Evolutionary conservation across 371 early-diverging fungal genomes (phyloP).

Genomic region (Mortierella sp.): DNA sequence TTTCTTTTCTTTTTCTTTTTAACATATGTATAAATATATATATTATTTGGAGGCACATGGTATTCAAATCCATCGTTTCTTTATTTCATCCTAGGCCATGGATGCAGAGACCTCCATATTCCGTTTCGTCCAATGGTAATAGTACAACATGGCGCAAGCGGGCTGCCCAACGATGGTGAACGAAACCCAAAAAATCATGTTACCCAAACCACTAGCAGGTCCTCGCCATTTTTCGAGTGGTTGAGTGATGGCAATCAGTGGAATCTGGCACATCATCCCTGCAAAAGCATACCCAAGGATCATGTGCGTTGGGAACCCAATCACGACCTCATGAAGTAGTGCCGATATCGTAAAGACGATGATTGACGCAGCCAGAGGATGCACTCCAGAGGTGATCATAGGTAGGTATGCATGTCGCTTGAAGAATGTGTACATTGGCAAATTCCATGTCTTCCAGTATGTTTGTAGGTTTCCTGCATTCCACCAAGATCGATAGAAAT

Average conservation of each 20-base stretch:
- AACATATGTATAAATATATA: no score
- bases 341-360: constrained; percentile 87
- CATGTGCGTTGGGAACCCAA: constrained; percentile 87
- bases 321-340: constrained; percentile 84
- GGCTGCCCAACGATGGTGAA: constrained; percentile 91
- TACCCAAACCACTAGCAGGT: constrained; percentile 85
- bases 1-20: no score
- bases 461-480: constrained; percentile 83
- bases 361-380: constrained; percentile 64
- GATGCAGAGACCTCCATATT: constrained; percentile 20
- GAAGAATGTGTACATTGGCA: constrained; percentile 86
- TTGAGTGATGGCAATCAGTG: constrained; percentile 80
- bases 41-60: no score
- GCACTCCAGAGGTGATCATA: constrained; percentile 62
- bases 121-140: constrained; percentile 76
- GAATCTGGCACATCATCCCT: constrained; percentile 92
- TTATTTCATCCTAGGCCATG: no score
- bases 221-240: constrained; percentile 76
- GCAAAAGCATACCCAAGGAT: constrained; percentile 86
- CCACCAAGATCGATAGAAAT: constrained; percentile 94
- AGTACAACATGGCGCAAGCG: constrained; percentile 82
- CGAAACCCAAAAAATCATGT: constrained; percentile 90
- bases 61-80: no score
- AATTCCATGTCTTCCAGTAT: constrained; percentile 94
- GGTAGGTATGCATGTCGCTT: constrained; percentile 92